Evolutionary conservation across 2,329 filamentous ascomycete species (phyloP).

Genomic region (Phaeosphaeriaceae sp.): DNA sequence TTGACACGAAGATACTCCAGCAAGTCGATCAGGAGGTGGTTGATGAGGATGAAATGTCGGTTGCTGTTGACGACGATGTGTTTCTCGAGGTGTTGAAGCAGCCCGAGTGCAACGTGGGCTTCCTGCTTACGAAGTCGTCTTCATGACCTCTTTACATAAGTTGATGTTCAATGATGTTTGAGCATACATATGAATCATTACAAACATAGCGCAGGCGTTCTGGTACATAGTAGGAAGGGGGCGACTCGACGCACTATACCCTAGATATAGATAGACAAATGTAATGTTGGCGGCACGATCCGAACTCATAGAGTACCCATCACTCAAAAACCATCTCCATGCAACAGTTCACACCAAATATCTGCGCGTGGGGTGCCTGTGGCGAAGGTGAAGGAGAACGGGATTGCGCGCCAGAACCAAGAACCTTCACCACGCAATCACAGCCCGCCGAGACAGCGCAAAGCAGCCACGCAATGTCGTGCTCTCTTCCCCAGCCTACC

Average conservation of each 20-base stretch:
- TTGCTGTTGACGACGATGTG: slow-evolving; percentile 59
- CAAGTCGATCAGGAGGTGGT: slow-evolving; percentile 12
- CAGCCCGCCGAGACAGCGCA: slow-evolving; percentile 1
- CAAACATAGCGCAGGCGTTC: slow-evolving; percentile 7
- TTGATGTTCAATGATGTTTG: not conserved
- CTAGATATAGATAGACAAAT: not conserved
- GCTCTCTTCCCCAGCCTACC: not conserved
- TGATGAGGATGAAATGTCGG: slow-evolving; percentile 34
- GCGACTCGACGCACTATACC: not conserved
- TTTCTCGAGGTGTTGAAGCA: slow-evolving; percentile 58
- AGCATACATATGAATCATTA: not conserved
- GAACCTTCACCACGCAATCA: not conserved
- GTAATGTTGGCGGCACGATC: not conserved
- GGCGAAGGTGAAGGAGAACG: not conserved
- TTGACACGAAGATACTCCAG: slow-evolving; percentile 50
- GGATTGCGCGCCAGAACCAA: not conserved
- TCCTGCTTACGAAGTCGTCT: slow-evolving; percentile 57
- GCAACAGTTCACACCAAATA: not conserved
- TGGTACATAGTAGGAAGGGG: not conserved
- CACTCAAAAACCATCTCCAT: not conserved
- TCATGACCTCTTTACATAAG: slow-evolving; percentile 5
- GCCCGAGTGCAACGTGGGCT: slow-evolving; percentile 53
- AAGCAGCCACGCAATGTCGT: slow-evolving; percentile 25
- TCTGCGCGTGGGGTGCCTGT: not conserved
- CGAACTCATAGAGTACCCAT: not conserved